A percentile compares a stretch with the other conserved stretches of the same genome.
Conservation (phyloP, 2,329 filamentous ascomycete genomes). For the Aspergillus melleus region DNA sequence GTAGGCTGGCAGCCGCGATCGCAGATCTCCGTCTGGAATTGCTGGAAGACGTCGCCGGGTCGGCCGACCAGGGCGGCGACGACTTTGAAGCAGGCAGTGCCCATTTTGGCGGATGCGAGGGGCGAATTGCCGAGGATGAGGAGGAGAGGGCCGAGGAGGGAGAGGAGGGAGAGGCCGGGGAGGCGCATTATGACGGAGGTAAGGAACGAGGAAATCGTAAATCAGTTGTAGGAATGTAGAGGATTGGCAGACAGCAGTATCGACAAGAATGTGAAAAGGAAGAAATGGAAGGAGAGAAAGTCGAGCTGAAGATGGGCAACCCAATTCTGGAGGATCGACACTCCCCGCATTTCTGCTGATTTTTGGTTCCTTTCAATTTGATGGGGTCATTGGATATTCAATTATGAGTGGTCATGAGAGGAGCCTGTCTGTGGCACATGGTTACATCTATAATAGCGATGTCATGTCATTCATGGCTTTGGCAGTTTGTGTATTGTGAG, state of each 20-base stretch:
- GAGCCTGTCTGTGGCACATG: no score
- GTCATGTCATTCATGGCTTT: no score
- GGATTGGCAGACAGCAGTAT: no score
- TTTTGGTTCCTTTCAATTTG: not conserved
- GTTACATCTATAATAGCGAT: no score
- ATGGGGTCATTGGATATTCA: no score
- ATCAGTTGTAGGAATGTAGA: not conserved
- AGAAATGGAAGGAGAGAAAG: not conserved
- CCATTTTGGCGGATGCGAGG: conserved; percentile 24
- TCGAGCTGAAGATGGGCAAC: not conserved
- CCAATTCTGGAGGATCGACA: conserved; percentile 3
- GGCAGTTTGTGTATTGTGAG: no score
- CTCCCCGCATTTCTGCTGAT: not conserved
- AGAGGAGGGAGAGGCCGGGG: conserved; percentile 4
- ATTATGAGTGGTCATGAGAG: no score
- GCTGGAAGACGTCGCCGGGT: conserved; percentile 31
- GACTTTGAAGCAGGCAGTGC: conserved; percentile 77
- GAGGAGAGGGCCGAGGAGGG: conserved; percentile 19
- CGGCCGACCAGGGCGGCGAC: conserved; percentile 64
- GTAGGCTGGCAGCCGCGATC: conserved; percentile 34
- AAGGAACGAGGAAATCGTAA: not conserved
- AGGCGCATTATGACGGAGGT: conserved; percentile 20
- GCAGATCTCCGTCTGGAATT: conserved; percentile 37
- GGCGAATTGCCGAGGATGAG: conserved; percentile 13
- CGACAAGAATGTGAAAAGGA: not conserved